These are phyloP conservation scores for Halophytophthora batemanensis DNA, from an alignment of 352 stramenopile species.

Conservation along the genomic window DNA sequence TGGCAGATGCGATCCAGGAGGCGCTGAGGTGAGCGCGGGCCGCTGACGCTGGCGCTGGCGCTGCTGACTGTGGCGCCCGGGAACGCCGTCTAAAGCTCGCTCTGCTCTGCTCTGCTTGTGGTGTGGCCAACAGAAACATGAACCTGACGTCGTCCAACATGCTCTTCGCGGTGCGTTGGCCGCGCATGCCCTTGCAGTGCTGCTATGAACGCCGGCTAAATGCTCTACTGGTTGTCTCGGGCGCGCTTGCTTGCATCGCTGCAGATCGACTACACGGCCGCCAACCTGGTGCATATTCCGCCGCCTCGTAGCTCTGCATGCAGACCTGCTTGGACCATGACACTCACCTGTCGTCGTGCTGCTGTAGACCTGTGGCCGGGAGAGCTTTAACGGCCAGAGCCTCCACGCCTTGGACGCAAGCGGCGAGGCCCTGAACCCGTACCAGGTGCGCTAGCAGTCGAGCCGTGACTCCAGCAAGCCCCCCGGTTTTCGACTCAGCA, in stretches of 20 bases:
- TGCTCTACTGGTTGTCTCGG: background rate
- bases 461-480: no score
- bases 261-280: constrained; percentile 71
- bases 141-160: constrained; percentile 69
- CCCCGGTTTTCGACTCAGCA: no score
- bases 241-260: background rate
- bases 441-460: constrained; percentile 38
- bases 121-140: constrained; percentile 18
- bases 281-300: constrained; percentile 35
- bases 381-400: constrained; percentile 51
- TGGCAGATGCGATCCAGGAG: constrained; percentile 23
- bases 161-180: constrained; percentile 43
- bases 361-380: constrained; percentile 24
- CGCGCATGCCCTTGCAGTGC: background rate
- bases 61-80: no score
- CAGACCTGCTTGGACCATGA: background rate
- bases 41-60: no score
- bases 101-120: background rate
- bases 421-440: constrained; percentile 45
- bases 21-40: constrained; percentile 13
- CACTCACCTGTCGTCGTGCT: constrained; percentile 18
- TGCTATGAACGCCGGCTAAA: background rate
- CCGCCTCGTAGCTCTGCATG: background rate
- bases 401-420: constrained; percentile 60
- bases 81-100: background rate